Percentiles rank a stretch among this genome's conserved stretches.
Conservation (phyloP, 2,329 filamentous ascomycete genomes). For the Cytospora chrysosperma region DNA sequence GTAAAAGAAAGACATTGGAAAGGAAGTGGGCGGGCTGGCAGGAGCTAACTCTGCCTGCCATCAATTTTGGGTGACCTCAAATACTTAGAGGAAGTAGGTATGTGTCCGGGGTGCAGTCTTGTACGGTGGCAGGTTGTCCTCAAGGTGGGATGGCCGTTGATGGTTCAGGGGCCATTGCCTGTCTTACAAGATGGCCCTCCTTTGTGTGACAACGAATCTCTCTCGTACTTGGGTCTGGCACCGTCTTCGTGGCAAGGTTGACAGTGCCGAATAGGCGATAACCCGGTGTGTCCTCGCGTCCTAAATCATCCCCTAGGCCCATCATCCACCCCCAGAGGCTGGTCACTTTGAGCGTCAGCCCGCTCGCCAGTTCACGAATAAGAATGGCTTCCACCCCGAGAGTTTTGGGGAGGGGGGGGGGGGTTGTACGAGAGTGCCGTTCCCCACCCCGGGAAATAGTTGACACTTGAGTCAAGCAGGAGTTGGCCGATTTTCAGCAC, state of each 20-base stretch:
- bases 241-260: background rate
- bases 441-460: background rate
- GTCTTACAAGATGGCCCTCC: background rate
- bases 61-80: background rate
- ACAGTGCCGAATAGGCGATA: background rate
- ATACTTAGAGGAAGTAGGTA: no score
- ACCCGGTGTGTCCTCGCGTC: background rate
- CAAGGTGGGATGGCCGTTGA: background rate
- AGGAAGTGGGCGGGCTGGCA: background rate
- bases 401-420: no score
- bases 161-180: background rate
- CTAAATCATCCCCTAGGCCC: background rate
- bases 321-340: background rate
- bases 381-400: background rate
- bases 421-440: no score
- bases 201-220: background rate
- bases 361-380: background rate
- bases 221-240: background rate
- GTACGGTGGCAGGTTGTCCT: background rate
- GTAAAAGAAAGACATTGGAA: background rate
- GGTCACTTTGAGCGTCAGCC: background rate
- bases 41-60: background rate
- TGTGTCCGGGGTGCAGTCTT: background rate
- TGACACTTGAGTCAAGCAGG: background rate
- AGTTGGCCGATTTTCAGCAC: background rate